These are phyloP conservation scores for Pholiota adiposa DNA, from an alignment of 1,284 basidiomycete species.

Conservation along the genomic window DNA sequence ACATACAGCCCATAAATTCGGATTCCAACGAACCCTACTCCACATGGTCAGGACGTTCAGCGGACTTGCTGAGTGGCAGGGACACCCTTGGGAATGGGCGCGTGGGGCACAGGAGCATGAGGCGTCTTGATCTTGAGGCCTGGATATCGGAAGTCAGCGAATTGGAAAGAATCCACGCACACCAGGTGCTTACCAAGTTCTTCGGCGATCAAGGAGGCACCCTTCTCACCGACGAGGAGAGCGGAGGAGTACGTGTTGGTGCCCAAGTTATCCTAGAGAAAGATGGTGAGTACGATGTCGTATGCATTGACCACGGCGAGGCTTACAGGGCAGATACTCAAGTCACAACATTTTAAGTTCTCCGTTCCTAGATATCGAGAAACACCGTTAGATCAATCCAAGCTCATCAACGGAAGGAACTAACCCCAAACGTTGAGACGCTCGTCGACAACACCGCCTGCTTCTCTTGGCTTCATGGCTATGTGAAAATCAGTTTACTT, in stretches of 20 bases:
- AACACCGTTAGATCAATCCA: background rate
- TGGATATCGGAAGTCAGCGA: slow-evolving; percentile 25
- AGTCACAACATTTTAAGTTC: slow-evolving; percentile 71
- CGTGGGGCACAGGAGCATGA: slow-evolving; percentile 73
- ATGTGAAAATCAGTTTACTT: slow-evolving; percentile 12
- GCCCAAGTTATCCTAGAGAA: slow-evolving; percentile 63
- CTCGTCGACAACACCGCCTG: slow-evolving; percentile 79
- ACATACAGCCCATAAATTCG: background rate
- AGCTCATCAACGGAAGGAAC: background rate
- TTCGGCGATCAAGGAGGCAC: slow-evolving; percentile 61
- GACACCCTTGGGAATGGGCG: slow-evolving; percentile 59
- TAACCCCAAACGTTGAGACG: slow-evolving; percentile 71
- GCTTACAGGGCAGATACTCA: slow-evolving; percentile 70
- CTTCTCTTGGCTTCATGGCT: slow-evolving; percentile 78
- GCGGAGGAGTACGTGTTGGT: slow-evolving; percentile 77
- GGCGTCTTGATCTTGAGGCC: slow-evolving; percentile 65
- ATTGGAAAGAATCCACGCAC: background rate
- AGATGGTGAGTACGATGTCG: background rate
- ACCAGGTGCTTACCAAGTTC: slow-evolving; percentile 55
- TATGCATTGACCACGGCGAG: background rate
- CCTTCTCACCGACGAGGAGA: slow-evolving; percentile 71
- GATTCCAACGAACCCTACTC: background rate
- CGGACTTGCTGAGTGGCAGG: slow-evolving; percentile 55
- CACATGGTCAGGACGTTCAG: slow-evolving; percentile 25
- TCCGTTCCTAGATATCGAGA: slow-evolving; percentile 45